phyloP scores from a whole-genome alignment of 2,329 filamentous ascomycete genomes.

The Aspergillus ochraceoroseus region DNA sequence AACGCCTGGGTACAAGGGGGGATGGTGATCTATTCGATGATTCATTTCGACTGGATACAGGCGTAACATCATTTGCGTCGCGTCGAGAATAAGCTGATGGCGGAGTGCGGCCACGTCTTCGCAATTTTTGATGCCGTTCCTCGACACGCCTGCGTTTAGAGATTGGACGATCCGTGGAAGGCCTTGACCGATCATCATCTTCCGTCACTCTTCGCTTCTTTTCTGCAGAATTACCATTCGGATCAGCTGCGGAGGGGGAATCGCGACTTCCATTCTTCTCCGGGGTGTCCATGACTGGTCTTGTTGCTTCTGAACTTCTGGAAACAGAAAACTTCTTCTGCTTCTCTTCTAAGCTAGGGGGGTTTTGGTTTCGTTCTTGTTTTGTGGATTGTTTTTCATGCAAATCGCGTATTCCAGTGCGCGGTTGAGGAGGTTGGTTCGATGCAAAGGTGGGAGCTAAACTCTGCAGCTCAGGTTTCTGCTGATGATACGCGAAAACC shows the following conservation, averaged over 20 bases:
- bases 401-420: background rate
- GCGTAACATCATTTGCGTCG: constrained; percentile 27
- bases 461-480: constrained; percentile 7
- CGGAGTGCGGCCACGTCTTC: constrained; percentile 35
- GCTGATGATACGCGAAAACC: background rate
- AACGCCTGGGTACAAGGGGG: constrained; percentile 36
- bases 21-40: constrained; percentile 37
- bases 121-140: constrained; percentile 37
- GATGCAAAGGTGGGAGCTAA: constrained; percentile 3
- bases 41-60: constrained; percentile 23
- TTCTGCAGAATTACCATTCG: constrained; percentile 19
- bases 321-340: background rate
- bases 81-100: constrained; percentile 41
- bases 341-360: background rate
- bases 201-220: constrained; percentile 30
- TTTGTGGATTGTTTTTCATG: background rate
- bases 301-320: background rate
- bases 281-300: background rate
- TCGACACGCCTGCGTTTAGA: constrained; percentile 40
- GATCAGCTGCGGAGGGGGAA: constrained; percentile 4
- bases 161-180: constrained; percentile 27
- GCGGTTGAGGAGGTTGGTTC: constrained; percentile 4
- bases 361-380: background rate
- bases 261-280: constrained; percentile 3
- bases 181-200: constrained; percentile 23